Evolutionary conservation across 257 asterid genomes (phyloP).

Genomic region (Nyctanthes arbortristis): DNA sequence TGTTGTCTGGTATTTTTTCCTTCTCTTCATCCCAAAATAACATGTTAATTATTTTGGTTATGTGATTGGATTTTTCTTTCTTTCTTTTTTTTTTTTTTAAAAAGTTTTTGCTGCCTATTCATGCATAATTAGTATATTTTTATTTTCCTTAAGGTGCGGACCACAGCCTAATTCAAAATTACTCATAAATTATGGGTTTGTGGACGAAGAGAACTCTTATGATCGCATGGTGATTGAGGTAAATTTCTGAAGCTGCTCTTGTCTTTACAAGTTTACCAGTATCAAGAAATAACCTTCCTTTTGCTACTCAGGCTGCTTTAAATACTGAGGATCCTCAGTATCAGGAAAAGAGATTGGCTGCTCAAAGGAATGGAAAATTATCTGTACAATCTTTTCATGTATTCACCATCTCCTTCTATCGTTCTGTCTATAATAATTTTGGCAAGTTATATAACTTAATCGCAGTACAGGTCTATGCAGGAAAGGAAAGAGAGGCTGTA

Average conservation of each 20-base stretch:
- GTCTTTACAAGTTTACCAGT: slow-evolving; percentile 18
- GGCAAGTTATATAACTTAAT: slow-evolving; percentile 21
- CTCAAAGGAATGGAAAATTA: slow-evolving; percentile 92
- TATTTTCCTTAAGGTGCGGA: slow-evolving; percentile 71
- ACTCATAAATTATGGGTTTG: slow-evolving; percentile 95
- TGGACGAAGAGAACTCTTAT: slow-evolving; percentile 86
- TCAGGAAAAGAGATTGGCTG: slow-evolving; percentile 96
- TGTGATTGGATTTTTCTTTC: slow-evolving; percentile 13
- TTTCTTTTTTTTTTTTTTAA: neutral
- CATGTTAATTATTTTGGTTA: neutral
- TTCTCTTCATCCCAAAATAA: slow-evolving; percentile 7
- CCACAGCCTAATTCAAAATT: slow-evolving; percentile 95
- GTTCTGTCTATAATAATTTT: slow-evolving; percentile 1
- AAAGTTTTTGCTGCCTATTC: slow-evolving; percentile 12
- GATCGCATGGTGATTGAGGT: slow-evolving; percentile 93
- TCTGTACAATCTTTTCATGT: slow-evolving; percentile 88
- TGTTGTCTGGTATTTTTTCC: slow-evolving; percentile 70
- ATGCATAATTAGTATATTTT: slow-evolving; percentile 14
- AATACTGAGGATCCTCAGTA: slow-evolving; percentile 97
- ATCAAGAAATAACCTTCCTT: slow-evolving; percentile 24
- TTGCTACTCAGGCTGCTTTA: slow-evolving; percentile 71
- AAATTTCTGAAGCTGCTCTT: slow-evolving; percentile 17
- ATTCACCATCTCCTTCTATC: slow-evolving; percentile 2
- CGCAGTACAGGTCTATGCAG: slow-evolving; percentile 61
- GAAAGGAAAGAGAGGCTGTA: slow-evolving; percentile 91